These are phyloP conservation scores for Clarireedia hainanense DNA, from an alignment of 2,329 filamentous ascomycete species.

Conservation along the genomic window DNA sequence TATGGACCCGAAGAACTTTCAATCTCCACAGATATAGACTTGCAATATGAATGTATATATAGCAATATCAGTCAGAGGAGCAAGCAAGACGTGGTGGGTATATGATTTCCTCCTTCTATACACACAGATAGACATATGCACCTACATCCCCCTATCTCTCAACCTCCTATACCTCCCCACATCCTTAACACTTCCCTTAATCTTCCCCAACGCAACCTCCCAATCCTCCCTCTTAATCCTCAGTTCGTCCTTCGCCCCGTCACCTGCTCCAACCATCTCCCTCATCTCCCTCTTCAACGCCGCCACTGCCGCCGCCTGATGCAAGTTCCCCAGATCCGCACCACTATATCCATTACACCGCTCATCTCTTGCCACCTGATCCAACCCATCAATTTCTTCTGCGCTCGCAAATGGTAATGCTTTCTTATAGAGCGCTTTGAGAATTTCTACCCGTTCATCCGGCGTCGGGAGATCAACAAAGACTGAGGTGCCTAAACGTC, in stretches of 20 bases:
- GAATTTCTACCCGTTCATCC: slow-evolving; percentile 76
- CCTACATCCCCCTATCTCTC: slow-evolving; percentile 30
- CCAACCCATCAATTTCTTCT: slow-evolving; percentile 46
- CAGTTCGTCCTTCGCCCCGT: slow-evolving; percentile 13
- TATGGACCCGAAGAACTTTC: no score
- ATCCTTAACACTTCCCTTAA: slow-evolving; percentile 31
- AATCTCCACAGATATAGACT: no score
- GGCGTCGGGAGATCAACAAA: slow-evolving; percentile 81
- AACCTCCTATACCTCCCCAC: slow-evolving; percentile 28
- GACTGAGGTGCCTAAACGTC: slow-evolving; percentile 78
- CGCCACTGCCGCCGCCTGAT: slow-evolving; percentile 29
- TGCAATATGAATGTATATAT: no score
- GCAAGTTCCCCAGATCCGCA: slow-evolving; percentile 52
- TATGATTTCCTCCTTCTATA: not conserved
- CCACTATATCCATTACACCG: slow-evolving; percentile 72
- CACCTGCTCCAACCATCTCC: slow-evolving; percentile 1
- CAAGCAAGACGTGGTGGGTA: not conserved
- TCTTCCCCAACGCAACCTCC: slow-evolving; percentile 28
- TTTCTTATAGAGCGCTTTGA: slow-evolving; percentile 57
- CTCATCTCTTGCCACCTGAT: slow-evolving; percentile 54
- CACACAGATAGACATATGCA: no score
- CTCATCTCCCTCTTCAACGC: slow-evolving; percentile 28
- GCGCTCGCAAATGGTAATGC: slow-evolving; percentile 43
- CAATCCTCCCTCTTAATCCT: slow-evolving; percentile 27
- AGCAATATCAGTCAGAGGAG: no score